Base-by-base conservation (phyloP, 345 rosid genomes). In the Viola odorata region DNA sequence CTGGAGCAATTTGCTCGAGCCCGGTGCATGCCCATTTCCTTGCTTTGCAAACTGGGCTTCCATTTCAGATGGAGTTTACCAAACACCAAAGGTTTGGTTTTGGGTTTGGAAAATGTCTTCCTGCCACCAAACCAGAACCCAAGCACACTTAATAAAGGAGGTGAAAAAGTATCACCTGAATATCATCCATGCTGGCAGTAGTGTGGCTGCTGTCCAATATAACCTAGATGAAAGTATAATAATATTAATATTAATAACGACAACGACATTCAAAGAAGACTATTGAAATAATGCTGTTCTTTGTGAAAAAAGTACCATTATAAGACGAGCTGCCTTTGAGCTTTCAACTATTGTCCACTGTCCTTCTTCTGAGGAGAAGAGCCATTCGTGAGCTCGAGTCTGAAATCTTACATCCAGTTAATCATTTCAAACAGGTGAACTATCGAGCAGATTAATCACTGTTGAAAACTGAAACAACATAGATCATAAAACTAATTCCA, bases 331-430 rank as follows among this genome's bases (percentile, higher is more conserved):
- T 39, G 96, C 80, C 74, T 73, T 77, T 69, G 96, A 75, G 80
- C 85, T 92, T 75, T 87, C 96, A 57, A 92, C 88, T 45, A 92
- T 78, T 64, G 72, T 63, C 97, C 97, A 89, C 67, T 89, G 98
- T 71, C 98, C 98, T 85, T 87, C 98, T 76, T 92, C 96, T 69
- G 96, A 84, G 75, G 87, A 80, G 84, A 84, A 92, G 70, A 92
- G 88, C 98, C 98, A 92, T 63, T 86, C 98, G 78, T 80, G 91
- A 80, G 94, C 80, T 58, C 88, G 86, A 63, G 85, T 72, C 96
- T 91, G 95, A 80, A 83, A 82, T 72, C 73, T 37, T 73, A 73
- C 61, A 77, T 58, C 53, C 55, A 68, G 81, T 78, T 61, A 63
- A 55, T 41, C 47, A 67, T 65, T 65, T 70, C 39, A 60, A 73